These are phyloP conservation scores for Aureobasidium sp. DNA, from an alignment of 2,329 filamentous ascomycete genomes.

Conservation along the genomic window DNA sequence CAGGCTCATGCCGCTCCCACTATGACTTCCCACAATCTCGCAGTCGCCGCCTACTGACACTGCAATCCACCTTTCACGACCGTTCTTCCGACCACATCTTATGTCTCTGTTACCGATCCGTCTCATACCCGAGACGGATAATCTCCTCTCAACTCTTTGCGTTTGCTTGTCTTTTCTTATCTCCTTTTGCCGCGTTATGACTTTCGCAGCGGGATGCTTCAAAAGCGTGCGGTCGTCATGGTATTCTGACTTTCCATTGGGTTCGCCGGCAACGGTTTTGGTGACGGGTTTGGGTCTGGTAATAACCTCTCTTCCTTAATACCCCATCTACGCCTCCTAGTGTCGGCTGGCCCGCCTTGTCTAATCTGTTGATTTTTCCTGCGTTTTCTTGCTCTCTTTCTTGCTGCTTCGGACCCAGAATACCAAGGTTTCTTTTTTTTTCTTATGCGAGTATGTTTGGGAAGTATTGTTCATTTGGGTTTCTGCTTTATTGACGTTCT, in stretches of 20 bases:
- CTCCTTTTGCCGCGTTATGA: conserved; percentile 5
- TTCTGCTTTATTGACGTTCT: conserved; percentile 5
- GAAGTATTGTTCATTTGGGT: conserved; percentile 5
- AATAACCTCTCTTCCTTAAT: conserved; percentile 17
- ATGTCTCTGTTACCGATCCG: conserved; percentile 2
- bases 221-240: conserved; percentile 10
- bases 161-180: not conserved
- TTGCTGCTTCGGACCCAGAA: conserved; percentile 23
- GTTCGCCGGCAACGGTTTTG: conserved; percentile 12
- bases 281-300: not conserved
- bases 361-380: conserved; percentile 19
- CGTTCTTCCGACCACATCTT: not conserved
- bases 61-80: conserved; percentile 4
- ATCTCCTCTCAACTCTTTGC: conserved; percentile 7
- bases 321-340: conserved; percentile 9
- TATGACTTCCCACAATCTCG: conserved; percentile 35
- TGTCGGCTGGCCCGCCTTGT: conserved; percentile 32
- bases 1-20: conserved; percentile 35
- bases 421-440: conserved; percentile 25
- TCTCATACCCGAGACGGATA: conserved; percentile 4
- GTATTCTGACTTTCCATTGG: conserved; percentile 14
- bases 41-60: conserved; percentile 20
- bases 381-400: conserved; percentile 19
- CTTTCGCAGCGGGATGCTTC: conserved; percentile 1
- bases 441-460: not conserved